Evolutionary conservation across 129 eudicot species (phyloP).

Genomic region (Chrysanthemum makinoi): DNA sequence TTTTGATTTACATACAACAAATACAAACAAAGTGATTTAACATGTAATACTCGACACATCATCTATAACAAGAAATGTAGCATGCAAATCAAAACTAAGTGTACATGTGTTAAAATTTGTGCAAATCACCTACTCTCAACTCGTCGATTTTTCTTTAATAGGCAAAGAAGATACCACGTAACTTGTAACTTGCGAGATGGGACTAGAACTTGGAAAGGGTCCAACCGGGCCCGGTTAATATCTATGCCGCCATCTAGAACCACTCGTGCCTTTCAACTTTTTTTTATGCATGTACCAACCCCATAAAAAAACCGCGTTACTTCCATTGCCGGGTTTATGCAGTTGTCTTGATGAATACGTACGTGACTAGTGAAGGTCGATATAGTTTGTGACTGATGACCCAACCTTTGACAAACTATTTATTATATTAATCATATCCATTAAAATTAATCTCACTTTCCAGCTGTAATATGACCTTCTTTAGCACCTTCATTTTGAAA

Average conservation of each 20-base stretch:
- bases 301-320: not conserved
- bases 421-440: not conserved
- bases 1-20: too few species aligned
- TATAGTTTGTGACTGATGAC: not conserved
- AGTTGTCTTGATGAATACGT: not conserved
- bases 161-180: too few species aligned
- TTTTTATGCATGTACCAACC: not conserved
- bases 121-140: too few species aligned
- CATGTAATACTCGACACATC: too few species aligned
- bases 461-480: conserved; percentile 18
- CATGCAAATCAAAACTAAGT: too few species aligned
- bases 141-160: too few species aligned
- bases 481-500: conserved; percentile 6
- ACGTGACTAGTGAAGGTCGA: conserved; percentile 9
- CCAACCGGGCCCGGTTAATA: conserved; percentile 15
- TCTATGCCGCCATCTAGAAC: conserved; percentile 24
- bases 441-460: not conserved
- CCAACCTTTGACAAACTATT: conserved; percentile 16
- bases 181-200: not conserved
- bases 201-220: not conserved
- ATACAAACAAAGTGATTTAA: too few species aligned
- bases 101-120: too few species aligned
- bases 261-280: conserved; percentile 13
- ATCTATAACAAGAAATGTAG: too few species aligned
- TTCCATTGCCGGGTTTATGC: conserved; percentile 5